These are phyloP conservation scores for Backusella tarrabulga DNA, from an alignment of 192 early-diverging fungal genomes.

Conservation along the genomic window DNA sequence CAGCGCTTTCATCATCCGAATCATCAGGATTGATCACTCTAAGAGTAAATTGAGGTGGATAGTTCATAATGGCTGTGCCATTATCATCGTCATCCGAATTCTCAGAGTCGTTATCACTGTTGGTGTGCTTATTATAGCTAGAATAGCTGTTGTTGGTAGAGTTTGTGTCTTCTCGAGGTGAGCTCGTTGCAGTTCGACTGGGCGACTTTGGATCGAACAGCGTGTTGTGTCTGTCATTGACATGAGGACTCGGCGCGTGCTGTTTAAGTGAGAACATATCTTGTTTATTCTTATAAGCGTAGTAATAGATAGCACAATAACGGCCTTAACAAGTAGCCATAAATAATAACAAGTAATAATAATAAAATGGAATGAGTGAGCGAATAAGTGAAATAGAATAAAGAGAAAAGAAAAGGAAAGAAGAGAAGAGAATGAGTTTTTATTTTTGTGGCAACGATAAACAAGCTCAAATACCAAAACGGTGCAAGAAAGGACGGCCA, in stretches of 20 bases:
- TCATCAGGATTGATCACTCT: conserved; percentile 9
- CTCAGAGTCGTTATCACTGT: background rate
- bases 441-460: background rate
- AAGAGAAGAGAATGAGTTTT: background rate
- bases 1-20: background rate
- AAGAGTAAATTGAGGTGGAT: background rate
- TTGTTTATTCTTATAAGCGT: background rate
- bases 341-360: background rate
- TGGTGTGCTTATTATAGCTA: background rate
- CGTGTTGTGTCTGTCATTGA: background rate
- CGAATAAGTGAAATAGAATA: background rate
- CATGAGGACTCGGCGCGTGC: background rate
- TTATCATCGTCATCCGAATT: background rate
- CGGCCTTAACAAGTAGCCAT: background rate
- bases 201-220: background rate
- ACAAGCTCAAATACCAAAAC: background rate
- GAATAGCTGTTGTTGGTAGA: background rate
- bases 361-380: background rate
- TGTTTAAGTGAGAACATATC: background rate
- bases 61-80: background rate
- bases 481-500: background rate
- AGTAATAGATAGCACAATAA: background rate
- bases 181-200: background rate
- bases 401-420: background rate
- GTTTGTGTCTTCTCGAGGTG: background rate